These are phyloP conservation scores for Kwoniella botswanensis DNA, from an alignment of 768 basidiomycete genomes.

Conservation along the genomic window DNA sequence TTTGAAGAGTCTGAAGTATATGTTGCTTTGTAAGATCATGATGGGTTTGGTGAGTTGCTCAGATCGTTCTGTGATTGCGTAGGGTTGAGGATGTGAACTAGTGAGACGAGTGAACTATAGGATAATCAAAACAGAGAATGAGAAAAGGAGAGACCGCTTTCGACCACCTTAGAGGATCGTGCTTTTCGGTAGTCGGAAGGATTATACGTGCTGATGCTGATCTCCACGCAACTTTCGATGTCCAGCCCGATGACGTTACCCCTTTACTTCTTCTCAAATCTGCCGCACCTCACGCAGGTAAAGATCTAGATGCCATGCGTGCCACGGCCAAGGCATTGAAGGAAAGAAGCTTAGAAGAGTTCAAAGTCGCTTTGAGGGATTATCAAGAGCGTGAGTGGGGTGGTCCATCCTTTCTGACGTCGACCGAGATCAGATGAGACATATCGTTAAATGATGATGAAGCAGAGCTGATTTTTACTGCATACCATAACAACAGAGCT, in stretches of 20 bases:
- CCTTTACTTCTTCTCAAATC: conserved; percentile 84
- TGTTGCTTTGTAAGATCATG: conserved; percentile 99
- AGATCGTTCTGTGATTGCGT: not conserved
- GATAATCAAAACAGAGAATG: too few relatives aligned
- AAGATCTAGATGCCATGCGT: conserved; percentile 94
- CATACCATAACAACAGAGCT: conserved; percentile 66
- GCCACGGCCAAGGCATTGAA: conserved; percentile 93
- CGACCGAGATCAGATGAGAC: not conserved
- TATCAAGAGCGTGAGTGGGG: conserved; percentile 72
- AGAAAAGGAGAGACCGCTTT: too few relatives aligned
- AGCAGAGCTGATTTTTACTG: too few relatives aligned
- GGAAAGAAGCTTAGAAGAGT: conserved; percentile 83
- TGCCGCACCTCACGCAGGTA: conserved; percentile 82
- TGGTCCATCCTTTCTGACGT: not conserved
- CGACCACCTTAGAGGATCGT: too few relatives aligned
- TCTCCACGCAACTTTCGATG: not conserved
- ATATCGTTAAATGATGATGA: not conserved
- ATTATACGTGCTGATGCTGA: too few relatives aligned
- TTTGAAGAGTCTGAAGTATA: conserved; percentile 89
- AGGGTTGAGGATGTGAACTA: not conserved
- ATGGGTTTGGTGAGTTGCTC: conserved; percentile 74
- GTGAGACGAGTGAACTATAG: not conserved
- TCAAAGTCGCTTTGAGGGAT: conserved; percentile 83
- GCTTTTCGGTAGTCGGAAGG: too few relatives aligned
- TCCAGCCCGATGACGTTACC: conserved; percentile 89